Conservation (phyloP, 306 rosid species). For the Bauhinia variegata region DNA sequence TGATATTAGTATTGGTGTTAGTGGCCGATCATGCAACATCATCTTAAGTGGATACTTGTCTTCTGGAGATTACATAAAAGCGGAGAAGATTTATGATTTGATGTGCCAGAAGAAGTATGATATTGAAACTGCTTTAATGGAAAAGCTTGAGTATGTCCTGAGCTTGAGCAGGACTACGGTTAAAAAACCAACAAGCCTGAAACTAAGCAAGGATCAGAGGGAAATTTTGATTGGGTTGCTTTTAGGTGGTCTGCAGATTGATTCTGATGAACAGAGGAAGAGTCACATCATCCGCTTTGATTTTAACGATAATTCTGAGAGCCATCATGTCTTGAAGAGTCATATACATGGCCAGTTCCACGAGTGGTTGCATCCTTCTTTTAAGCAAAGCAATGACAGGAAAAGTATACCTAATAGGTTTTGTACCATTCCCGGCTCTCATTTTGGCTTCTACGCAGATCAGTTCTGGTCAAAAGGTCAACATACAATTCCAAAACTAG, state of each 20-base stretch:
- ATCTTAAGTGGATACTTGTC: slow-evolving; percentile 76
- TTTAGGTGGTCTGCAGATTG: slow-evolving; percentile 81
- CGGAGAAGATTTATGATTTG: slow-evolving; percentile 70
- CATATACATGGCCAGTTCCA: slow-evolving; percentile 69
- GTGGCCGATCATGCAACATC: slow-evolving; percentile 79
- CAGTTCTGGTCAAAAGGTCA: slow-evolving; percentile 89
- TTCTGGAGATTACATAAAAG: slow-evolving; percentile 65
- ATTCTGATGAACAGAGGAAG: slow-evolving; percentile 72
- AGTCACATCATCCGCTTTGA: slow-evolving; percentile 68
- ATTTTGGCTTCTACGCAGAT: slow-evolving; percentile 80
- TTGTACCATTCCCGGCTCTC: slow-evolving; percentile 68
- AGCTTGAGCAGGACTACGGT: slow-evolving; percentile 67
- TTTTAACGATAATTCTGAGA: slow-evolving; percentile 55
- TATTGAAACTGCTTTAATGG: slow-evolving; percentile 62
- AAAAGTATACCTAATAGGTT: slow-evolving; percentile 59
- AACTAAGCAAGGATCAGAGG: slow-evolving; percentile 83
- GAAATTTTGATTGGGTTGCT: slow-evolving; percentile 84
- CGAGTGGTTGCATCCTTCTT: slow-evolving; percentile 90
- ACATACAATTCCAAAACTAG: slow-evolving; percentile 69
- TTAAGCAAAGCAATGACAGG: slow-evolving; percentile 52
- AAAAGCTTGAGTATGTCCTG: slow-evolving; percentile 71
- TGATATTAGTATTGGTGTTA: slow-evolving; percentile 62
- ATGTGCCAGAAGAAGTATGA: slow-evolving; percentile 85
- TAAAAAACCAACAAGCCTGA: slow-evolving; percentile 63
- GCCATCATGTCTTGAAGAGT: slow-evolving; percentile 62